Evolutionary conservation across 1,139 yeast genomes (phyloP).

Genomic region (Scheffersomyces cryptocercus): DNA sequence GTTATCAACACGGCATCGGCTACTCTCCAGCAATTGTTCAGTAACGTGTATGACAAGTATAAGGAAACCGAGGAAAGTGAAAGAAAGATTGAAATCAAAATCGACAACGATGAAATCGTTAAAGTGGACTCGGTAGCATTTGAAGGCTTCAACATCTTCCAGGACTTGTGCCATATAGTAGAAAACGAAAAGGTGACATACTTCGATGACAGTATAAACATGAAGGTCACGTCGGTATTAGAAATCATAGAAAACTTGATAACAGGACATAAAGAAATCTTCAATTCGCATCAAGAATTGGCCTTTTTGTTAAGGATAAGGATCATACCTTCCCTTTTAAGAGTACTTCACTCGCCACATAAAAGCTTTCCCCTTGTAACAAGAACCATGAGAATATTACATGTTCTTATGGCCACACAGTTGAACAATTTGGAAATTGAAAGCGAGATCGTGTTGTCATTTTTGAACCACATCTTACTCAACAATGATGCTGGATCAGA

Average conservation of each 20-base stretch:
- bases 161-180: constrained; percentile 69
- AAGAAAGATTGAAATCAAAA: constrained; percentile 22
- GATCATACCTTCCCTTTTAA: constrained; percentile 71
- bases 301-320: constrained; percentile 63
- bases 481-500: constrained; percentile 18
- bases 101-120: constrained; percentile 46
- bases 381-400: constrained; percentile 71
- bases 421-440: constrained; percentile 67
- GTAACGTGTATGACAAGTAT: constrained; percentile 71
- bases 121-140: constrained; percentile 54
- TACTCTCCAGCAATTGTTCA: constrained; percentile 81
- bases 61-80: constrained; percentile 29
- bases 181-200: constrained; percentile 58
- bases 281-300: constrained; percentile 63
- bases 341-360: constrained; percentile 60
- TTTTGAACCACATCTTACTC: constrained; percentile 65
- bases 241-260: constrained; percentile 77
- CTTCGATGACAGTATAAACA: constrained; percentile 42
- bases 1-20: constrained; percentile 94
- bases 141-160: constrained; percentile 70
- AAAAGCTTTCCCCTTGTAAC: constrained; percentile 65
- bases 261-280: constrained; percentile 54
- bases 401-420: constrained; percentile 60
- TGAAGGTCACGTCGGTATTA: constrained; percentile 70
- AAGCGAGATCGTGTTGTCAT: constrained; percentile 75